phyloP scores from a whole-genome alignment of 2,329 filamentous ascomycete species.

The Myriosclerotinia duriaeana region DNA sequence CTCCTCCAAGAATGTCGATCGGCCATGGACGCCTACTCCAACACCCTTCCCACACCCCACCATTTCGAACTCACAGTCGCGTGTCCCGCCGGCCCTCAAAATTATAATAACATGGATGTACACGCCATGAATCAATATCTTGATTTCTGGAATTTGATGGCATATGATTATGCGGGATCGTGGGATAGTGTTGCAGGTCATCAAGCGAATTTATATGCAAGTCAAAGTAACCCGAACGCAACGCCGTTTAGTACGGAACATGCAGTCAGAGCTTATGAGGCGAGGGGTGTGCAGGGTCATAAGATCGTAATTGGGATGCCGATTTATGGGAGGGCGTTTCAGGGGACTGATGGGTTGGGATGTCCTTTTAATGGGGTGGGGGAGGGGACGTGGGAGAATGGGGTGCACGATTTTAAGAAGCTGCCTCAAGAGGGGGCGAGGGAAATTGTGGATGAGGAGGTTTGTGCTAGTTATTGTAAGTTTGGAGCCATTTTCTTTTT shows the following conservation, averaged over 20 bases:
- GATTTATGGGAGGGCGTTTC: conserved; percentile 84
- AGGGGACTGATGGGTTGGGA: conserved; percentile 74
- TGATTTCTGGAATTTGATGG: conserved; percentile 82
- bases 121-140: conserved; percentile 62
- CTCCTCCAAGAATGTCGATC: conserved; percentile 56
- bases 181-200: conserved; percentile 76
- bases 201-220: conserved; percentile 74
- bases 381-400: conserved; percentile 78
- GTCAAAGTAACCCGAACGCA: conserved; percentile 52
- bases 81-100: conserved; percentile 60
- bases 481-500: not conserved
- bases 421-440: conserved; percentile 67
- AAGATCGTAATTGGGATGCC: conserved; percentile 93
- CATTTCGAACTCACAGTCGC: conserved; percentile 67
- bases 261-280: conserved; percentile 70
- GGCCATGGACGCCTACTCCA: conserved; percentile 58
- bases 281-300: conserved; percentile 59
- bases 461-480: conserved; percentile 69
- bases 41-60: conserved; percentile 42
- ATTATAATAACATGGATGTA: conserved; percentile 64
- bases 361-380: conserved; percentile 69
- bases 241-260: conserved; percentile 78
- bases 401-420: conserved; percentile 85
- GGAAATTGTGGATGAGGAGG: conserved; percentile 62
- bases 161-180: conserved; percentile 82